phyloP scores from a whole-genome alignment of 495 filamentous ascomycete genomes.

The Aspergillus sclerotioniger region DNA sequence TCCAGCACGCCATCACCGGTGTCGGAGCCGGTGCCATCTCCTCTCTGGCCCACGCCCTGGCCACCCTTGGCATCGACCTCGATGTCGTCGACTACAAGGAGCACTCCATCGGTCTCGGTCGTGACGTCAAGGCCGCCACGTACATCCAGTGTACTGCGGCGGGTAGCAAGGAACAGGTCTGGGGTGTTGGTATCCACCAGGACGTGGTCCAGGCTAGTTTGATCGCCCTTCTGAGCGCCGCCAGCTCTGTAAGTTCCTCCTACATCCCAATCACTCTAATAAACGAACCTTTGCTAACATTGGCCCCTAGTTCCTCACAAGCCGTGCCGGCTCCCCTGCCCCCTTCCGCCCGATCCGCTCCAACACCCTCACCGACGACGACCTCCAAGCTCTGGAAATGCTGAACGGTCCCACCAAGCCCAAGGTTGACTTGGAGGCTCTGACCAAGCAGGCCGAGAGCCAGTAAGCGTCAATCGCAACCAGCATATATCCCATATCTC shows the following conservation, averaged over 20 bases:
- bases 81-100: conserved; percentile 97
- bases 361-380: conserved; percentile 45
- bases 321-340: conserved; percentile 43
- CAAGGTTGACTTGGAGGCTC: conserved; percentile 37
- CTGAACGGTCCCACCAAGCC: conserved; percentile 26
- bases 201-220: conserved; percentile 92
- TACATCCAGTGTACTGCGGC: conserved; percentile 86
- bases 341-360: conserved; percentile 49
- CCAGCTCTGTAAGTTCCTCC: conserved; percentile 68
- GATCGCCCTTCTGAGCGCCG: conserved; percentile 84
- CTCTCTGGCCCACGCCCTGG: conserved; percentile 78
- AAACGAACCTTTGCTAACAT: conserved; percentile 14
- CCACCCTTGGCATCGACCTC: conserved; percentile 78
- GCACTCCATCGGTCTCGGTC: conserved; percentile 80
- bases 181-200: conserved; percentile 95
- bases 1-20: conserved; percentile 75
- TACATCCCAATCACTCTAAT: neutral
- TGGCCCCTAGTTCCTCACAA: conserved; percentile 42
- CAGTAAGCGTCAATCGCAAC: conserved; percentile 20
- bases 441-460: conserved; percentile 35
- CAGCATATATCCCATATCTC: neutral
- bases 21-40: conserved; percentile 89
- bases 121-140: conserved; percentile 83
- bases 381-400: conserved; percentile 44
- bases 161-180: conserved; percentile 67